Percentiles rank a stretch among this genome's conserved stretches.
These are phyloP conservation scores for Thielaviopsis ethacetica DNA, from an alignment of 2,329 filamentous ascomycete genomes.

Conservation along the genomic window DNA sequence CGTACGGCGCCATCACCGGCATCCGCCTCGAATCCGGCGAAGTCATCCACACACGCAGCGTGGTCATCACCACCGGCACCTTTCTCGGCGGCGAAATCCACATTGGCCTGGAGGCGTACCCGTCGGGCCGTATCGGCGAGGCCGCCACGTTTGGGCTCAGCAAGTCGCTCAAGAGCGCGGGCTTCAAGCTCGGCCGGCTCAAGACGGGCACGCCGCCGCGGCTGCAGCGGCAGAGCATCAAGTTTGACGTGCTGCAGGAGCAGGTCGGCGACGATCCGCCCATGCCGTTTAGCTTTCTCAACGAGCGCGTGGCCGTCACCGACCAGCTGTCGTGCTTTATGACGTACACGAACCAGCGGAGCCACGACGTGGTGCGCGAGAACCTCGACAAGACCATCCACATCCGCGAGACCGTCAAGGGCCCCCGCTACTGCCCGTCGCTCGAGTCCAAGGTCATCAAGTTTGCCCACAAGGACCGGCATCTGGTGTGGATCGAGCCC, in stretches of 20 bases:
- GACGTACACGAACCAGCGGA: conserved; percentile 69
- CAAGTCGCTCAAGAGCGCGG: conserved; percentile 74
- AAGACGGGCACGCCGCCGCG: conserved; percentile 95
- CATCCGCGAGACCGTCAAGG: conserved; percentile 87
- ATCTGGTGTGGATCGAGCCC: conserved; percentile 93
- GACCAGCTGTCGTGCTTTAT: conserved; percentile 74
- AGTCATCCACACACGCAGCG: conserved; percentile 59
- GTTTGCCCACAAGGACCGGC: conserved; percentile 62
- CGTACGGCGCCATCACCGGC: conserved; percentile 46
- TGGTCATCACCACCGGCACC: conserved; percentile 91
- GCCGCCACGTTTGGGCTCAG: conserved; percentile 84
- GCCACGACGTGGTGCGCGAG: conserved; percentile 68
- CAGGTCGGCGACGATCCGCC: conserved; percentile 78
- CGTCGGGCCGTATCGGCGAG: conserved; percentile 85
- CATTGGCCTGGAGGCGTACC: conserved; percentile 70
- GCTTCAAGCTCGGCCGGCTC: conserved; percentile 73
- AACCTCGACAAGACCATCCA: conserved; percentile 96
- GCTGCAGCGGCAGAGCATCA: conserved; percentile 64
- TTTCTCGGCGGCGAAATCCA: conserved; percentile 95
- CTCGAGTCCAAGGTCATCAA: conserved; percentile 86
- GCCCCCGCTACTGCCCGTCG: conserved; percentile 88
- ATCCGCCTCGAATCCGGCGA: conserved; percentile 79
- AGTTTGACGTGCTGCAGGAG: conserved; percentile 53
- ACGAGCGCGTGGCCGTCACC: conserved; percentile 58
- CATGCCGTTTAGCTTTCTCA: conserved; percentile 80